Evolutionary conservation across 805 yeast species (phyloP).

Genomic region (Teunomyces aglyptinius): DNA sequence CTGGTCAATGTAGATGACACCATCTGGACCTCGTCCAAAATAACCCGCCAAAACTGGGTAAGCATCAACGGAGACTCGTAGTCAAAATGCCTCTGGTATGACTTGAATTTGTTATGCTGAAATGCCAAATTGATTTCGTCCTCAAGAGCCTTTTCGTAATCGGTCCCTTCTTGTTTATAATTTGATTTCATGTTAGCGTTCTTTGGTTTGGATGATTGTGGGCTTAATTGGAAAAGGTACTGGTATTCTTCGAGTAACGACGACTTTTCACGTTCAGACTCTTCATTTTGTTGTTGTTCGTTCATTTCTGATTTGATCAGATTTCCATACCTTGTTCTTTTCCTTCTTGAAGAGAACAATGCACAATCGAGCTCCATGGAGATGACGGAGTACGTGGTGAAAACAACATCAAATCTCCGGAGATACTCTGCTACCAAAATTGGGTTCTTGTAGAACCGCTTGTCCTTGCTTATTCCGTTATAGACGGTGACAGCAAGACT

Average conservation of each 20-base stretch:
- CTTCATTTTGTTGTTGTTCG: conserved; percentile 11
- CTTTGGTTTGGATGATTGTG: conserved; percentile 23
- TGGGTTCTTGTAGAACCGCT: conserved; percentile 29
- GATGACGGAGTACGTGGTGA: conserved; percentile 73
- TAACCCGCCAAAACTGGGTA: conserved; percentile 83
- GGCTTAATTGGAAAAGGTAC: conserved; percentile 26
- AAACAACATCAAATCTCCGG: conserved; percentile 67
- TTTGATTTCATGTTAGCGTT: conserved; percentile 23
- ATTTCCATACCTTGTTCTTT: conserved; percentile 44
- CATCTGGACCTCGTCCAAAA: conserved; percentile 95
- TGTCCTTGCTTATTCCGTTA: conserved; percentile 46
- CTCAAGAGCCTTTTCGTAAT: conserved; percentile 32
- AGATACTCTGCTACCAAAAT: conserved; percentile 52
- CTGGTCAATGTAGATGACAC: conserved; percentile 69
- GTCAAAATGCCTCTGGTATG: conserved; percentile 32
- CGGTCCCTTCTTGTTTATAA: conserved; percentile 23
- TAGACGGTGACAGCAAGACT: conserved; percentile 60
- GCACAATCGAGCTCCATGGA: conserved; percentile 80
- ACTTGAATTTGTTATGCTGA: conserved; percentile 24
- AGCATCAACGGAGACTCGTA: conserved; percentile 81
- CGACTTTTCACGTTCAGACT: conserved; percentile 5
- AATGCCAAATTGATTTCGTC: conserved; percentile 32
- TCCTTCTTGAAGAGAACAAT: conserved; percentile 56
- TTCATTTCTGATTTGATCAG: conserved; percentile 19
- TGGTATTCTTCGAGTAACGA: conserved; percentile 15